A percentile compares a stretch with the other conserved stretches of the same genome.
phyloP scores from a whole-genome alignment of 2,329 filamentous ascomycete species.

The Aspergillus persii region DNA sequence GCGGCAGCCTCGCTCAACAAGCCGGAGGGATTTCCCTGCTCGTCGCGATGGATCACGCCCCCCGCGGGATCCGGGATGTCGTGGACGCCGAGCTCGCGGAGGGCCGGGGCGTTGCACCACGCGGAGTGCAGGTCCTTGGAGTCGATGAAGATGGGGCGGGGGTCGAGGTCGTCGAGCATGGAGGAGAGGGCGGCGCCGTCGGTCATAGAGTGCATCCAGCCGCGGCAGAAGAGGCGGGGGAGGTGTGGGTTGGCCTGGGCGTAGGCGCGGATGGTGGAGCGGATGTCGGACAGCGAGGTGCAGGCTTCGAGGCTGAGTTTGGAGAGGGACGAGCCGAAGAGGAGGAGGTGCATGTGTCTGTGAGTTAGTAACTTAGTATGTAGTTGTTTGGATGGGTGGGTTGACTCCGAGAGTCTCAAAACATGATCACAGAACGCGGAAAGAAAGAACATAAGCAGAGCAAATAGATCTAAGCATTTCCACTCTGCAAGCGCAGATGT shows the following conservation, averaged over 20 bases:
- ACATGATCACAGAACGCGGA: too few species aligned
- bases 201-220: constrained; percentile 51
- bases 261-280: constrained; percentile 37
- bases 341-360: constrained; percentile 40
- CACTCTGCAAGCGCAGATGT: not conserved
- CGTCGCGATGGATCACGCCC: constrained; percentile 46
- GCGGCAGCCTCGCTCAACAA: constrained; percentile 47
- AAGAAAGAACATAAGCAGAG: too few species aligned
- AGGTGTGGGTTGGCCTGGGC: constrained; percentile 38
- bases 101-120: constrained; percentile 50
- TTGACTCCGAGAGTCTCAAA: too few species aligned
- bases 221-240: constrained; percentile 45
- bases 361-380: constrained; percentile 6
- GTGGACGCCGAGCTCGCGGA: constrained; percentile 45
- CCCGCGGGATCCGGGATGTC: constrained; percentile 43
- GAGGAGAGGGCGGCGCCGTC: constrained; percentile 41
- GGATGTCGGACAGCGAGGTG: constrained; percentile 43
- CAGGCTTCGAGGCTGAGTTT: constrained; percentile 45
- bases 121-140: constrained; percentile 50
- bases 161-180: constrained; percentile 48
- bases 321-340: constrained; percentile 46
- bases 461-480: not conserved
- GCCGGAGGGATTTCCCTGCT: constrained; percentile 41
- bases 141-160: constrained; percentile 50
- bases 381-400: too few species aligned